Base-by-base conservation (phyloP, 2,329 filamentous ascomycete genomes). In the Xylaria sp. region DNA sequence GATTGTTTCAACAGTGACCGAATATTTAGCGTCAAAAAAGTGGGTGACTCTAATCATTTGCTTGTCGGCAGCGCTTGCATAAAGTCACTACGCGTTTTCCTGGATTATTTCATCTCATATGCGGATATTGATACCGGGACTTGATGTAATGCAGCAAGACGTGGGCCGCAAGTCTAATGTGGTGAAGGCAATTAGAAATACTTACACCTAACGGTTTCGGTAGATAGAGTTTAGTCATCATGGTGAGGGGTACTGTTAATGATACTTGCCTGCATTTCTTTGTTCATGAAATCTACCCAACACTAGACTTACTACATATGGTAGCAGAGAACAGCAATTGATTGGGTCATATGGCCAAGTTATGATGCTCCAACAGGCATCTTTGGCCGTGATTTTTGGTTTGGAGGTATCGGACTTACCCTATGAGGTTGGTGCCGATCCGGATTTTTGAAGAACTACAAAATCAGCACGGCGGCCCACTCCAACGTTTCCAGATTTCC, bases 321-420 rank as follows among this genome's bases (percentile, higher is more conserved):
- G 61, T 26, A 46, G 17, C 1, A 49, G 13, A 40, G 10, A 6
- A 23, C 5, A 46, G 17, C 2, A 4, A 17, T 26, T 63, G 26
- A 60, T 49, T 20, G 49, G 49, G 26, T 15, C 6, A 6, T 20
- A 28, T 48, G 42, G 10, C 44, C 26, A 2, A 26, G 3, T 26
- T 4, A 17, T 11, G 11, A 10, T 2, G 42, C 28, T 49, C 15
- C 6, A n/a, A 20, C 40, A 17, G 2, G 11, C n/a, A 51, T 26
- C 28, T 48, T 31, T 23, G 11, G 13, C 4, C 38, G 15, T 23
- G 7, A 10, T 33, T 17, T 33, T 53, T 13, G 15, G 33, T 46
- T 51, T 48, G n/a, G 31, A 65, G 28, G 54, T 62, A 53, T 66
- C 62, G 62, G 66, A 59, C 63, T 68, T 68, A 65, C 66, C 44